Conservation (phyloP, 2,329 filamentous ascomycete species). For the Ceratocystis smalleyi region DNA sequence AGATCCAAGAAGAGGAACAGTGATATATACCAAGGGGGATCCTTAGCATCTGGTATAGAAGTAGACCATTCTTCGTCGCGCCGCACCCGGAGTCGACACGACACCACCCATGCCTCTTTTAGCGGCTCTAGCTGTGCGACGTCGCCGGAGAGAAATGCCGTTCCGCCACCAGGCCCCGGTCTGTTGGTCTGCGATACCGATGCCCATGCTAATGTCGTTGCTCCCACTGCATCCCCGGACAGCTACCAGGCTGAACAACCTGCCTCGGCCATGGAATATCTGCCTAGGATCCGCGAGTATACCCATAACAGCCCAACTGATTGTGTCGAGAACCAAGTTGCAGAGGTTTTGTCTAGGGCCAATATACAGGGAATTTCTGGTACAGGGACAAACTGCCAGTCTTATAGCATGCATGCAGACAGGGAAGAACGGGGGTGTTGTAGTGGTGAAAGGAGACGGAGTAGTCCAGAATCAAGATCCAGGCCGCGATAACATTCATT, state of each 20-base stretch:
- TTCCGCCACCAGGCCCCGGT: conserved; percentile 10
- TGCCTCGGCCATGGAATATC: background rate
- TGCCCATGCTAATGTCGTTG: background rate
- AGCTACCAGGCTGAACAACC: background rate
- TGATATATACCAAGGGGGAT: conserved; percentile 8
- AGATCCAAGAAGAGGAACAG: conserved; percentile 14
- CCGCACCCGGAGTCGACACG: conserved; percentile 9
- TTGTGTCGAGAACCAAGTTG: conserved; percentile 12
- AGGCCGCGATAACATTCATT: background rate
- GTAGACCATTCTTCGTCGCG: background rate
- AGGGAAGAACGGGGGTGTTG: background rate
- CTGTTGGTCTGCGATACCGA: conserved; percentile 7
- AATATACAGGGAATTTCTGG: conserved; percentile 3
- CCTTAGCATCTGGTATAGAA: background rate
- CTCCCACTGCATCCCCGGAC: background rate
- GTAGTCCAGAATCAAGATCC: background rate
- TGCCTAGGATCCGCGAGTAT: conserved; percentile 2
- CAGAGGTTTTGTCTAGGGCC: conserved; percentile 8
- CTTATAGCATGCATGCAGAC: background rate
- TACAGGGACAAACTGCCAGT: background rate
- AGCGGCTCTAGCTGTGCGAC: conserved; percentile 3
- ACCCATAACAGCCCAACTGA: background rate
- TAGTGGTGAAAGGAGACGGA: background rate
- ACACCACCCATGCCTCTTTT: background rate
- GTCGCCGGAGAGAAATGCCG: conserved; percentile 8